Conservation (phyloP, 768 basidiomycete species). For the Amanita fuliginea region DNA sequence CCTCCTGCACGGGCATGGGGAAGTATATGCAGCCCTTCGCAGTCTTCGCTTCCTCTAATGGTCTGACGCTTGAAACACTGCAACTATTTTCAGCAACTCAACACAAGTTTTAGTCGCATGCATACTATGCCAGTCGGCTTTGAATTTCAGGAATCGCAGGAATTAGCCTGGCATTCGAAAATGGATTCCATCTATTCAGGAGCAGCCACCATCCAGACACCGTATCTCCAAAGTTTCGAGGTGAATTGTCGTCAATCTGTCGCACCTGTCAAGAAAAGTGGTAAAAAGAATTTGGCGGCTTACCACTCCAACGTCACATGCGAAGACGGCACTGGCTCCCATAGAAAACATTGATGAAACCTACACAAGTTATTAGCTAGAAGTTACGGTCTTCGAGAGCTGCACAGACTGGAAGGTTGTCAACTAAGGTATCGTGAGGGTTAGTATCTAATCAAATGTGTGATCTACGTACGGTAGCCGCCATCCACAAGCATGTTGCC, state of each 20-base stretch:
- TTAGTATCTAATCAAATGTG: background rate
- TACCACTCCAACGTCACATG: constrained; percentile 87
- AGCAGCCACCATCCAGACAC: constrained; percentile 96
- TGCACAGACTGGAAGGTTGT: constrained; percentile 72
- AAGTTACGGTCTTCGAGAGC: background rate
- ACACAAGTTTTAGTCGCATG: constrained; percentile 10
- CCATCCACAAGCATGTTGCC: constrained; percentile 89
- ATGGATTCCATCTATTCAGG: constrained; percentile 88
- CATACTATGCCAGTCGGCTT: constrained; percentile 89
- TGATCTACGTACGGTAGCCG: constrained; percentile 56
- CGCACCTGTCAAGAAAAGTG: background rate
- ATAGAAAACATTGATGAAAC: constrained; percentile 87
- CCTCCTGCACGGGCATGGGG: constrained; percentile 90
- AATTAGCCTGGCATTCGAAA: constrained; percentile 63
- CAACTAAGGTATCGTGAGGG: constrained; percentile 37
- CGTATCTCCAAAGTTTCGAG: constrained; percentile 88
- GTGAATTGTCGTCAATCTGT: constrained; percentile 89
- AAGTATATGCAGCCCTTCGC: constrained; percentile 85
- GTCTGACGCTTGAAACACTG: constrained; percentile 93
- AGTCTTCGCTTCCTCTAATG: constrained; percentile 90
- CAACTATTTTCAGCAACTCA: constrained; percentile 5
- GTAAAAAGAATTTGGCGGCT: constrained; percentile 15
- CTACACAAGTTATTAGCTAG: constrained; percentile 21
- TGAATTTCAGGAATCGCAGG: constrained; percentile 93
- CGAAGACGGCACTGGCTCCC: constrained; percentile 86